Base-by-base conservation (phyloP, 148 eudicot species). In the Pouteria glomerata region DNA sequence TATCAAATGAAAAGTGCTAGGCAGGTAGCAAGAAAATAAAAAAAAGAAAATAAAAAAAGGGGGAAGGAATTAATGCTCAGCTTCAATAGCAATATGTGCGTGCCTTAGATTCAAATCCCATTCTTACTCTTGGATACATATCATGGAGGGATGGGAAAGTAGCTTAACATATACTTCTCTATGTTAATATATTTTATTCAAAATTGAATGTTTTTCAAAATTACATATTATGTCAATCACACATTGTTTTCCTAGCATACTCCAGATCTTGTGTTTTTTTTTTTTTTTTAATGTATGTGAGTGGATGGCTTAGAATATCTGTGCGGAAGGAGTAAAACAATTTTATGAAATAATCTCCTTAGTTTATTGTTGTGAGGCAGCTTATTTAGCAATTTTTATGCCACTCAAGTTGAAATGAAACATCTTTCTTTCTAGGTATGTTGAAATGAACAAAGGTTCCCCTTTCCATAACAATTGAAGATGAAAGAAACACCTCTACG, bases 401-500 rank as follows among this genome's bases (percentile, higher is more conserved):
- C 60, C 18, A n/a, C n/a, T n/a, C n/a, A n/a, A n/a, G n/a, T n/a
- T n/a, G n/a, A n/a, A n/a, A n/a, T n/a, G n/a, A n/a, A n/a, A 39
- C 10, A 39, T 39, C 44, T 4, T 4, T 39, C 10, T 39, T 39
- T 39, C 44, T 39, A 39, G 44, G 10, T 23, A 30, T 30, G 63
- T 31, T 61, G 21, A 61, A 61, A n/a, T 61, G 27, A 61, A 61
- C 44, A 23, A 60, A 60, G 23, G 16, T 16, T 34, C 26, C 41
- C 41, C 55, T 50, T 5, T 39, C 44, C n/a, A 10, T 3, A 16
- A 50, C 21, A 50, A 50, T 66, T n/a, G 35, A 37, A 56, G 26
- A 57, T 18, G 26, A 61, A 57, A 63, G 34, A 58, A 77, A 29
- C 68, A 88, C 92, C 92, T 88, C 87, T 15, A 80, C 55, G 55